Base-by-base conservation (phyloP, 208 protist genomes). In the Leptomonas pyrrhocoris region DNA sequence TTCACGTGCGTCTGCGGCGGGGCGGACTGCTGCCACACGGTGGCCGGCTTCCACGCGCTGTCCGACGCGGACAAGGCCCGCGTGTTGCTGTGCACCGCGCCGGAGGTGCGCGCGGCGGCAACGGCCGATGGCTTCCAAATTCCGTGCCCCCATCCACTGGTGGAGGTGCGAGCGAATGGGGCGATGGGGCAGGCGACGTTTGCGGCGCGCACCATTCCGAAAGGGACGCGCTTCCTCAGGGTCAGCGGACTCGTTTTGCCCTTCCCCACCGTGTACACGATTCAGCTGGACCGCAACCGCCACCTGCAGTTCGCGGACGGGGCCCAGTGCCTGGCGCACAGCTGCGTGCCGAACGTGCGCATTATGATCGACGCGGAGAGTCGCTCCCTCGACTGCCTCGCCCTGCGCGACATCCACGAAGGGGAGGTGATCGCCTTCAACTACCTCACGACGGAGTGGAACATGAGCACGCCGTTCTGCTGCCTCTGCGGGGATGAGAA, bases 391-490 rank as follows among this genome's bases (percentile, higher is more conserved):
- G 81, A 89, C 64, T 93, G 89, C 63, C 56, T 93, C 46, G 89
- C 92, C 30, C 74, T 94, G 28, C 89, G 89, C 21, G 78, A 87
- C 58, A 94, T 96, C 54, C 55, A 54, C 18, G 65, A 75, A 11
- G 89, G 85, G 12, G 92, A 94, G 69, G 18, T 93, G 63, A 86
- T 96, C 63, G 83, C 88, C 12, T 96, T 94, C 72, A 96, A 96
- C 77, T 96, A 94, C 80, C 77, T 96, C 25, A 88, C 85, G 15
- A 96, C 92, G 36, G 92, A 96, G 80, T 96, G 85, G 86, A 88
- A 96, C 77, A 93, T 96, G 92, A 85, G 84, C 74, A 83, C 54
- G 13, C 89, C 92, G 15, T 96, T 96, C 69, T 62, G 58, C 19
- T 96, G 92, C 64, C 62, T 91, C 27, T 96, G 92, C 74, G 79